phyloP scores from a whole-genome alignment of 306 rosid species.

The Prunus persica region DNA sequence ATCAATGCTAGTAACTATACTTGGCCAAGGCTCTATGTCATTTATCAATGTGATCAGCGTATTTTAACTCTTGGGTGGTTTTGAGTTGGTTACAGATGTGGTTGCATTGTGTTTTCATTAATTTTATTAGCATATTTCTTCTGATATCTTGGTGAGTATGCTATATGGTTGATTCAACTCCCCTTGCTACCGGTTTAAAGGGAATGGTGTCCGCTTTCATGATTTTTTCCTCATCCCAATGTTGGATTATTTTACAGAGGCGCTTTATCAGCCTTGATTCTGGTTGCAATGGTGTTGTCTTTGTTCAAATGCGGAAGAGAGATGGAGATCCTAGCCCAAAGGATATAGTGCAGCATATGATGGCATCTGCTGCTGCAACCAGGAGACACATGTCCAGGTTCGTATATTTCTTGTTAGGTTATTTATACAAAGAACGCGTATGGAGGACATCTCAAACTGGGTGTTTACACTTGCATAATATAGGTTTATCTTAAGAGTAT shows the following conservation, averaged over 20 bases:
- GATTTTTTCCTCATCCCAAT: conserved; percentile 10
- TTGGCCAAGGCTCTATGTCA: not conserved
- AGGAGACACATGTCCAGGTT: conserved; percentile 91
- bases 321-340: conserved; percentile 70
- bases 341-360: conserved; percentile 70
- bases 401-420: conserved; percentile 8
- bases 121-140: not conserved
- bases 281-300: conserved; percentile 87
- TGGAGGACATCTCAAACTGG: conserved; percentile 12
- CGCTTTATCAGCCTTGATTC: conserved; percentile 76
- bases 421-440: conserved; percentile 9
- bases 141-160: not conserved
- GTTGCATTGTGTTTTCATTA: not conserved
- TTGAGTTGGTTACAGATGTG: not conserved
- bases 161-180: not conserved
- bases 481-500: conserved; percentile 88
- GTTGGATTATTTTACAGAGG: conserved; percentile 46
- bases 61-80: not conserved
- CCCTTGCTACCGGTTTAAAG: not conserved
- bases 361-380: conserved; percentile 75
- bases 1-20: not conserved
- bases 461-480: conserved; percentile 14
- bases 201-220: not conserved
- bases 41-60: not conserved
- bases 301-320: conserved; percentile 81